Evolutionary conservation across 73 alveolate genomes (phyloP).

Genomic region (Paraurostyla sp.): DNA sequence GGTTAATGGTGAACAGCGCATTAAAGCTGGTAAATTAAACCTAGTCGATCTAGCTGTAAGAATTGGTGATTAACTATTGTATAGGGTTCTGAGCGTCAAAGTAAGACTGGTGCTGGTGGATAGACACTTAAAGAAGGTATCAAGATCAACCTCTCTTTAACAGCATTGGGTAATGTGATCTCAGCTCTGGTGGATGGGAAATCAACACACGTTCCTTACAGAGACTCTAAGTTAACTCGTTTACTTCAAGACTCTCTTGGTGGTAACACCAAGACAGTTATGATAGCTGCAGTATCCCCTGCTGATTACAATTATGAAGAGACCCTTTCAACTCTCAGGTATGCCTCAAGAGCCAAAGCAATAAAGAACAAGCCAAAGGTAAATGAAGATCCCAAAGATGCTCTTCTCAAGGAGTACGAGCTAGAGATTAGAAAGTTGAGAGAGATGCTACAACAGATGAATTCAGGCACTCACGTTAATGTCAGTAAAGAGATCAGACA

Average conservation of each 20-base stretch:
- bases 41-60: slow-evolving; percentile 81
- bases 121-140: slow-evolving; percentile 77
- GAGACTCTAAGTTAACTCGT: slow-evolving; percentile 98
- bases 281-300: slow-evolving; percentile 99
- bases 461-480: slow-evolving; percentile 18
- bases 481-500: slow-evolving; percentile 22
- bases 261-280: slow-evolving; percentile 99
- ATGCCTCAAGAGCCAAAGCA: slow-evolving; percentile 98
- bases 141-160: slow-evolving; percentile 79
- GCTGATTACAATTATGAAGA: slow-evolving; percentile 99
- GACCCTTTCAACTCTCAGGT: slow-evolving; percentile 96
- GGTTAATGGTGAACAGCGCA: slow-evolving; percentile 75
- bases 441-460: slow-evolving; percentile 81
- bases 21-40: slow-evolving; percentile 71
- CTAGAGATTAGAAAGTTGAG: slow-evolving; percentile 94
- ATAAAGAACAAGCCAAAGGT: slow-evolving; percentile 97
- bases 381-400: slow-evolving; percentile 99
- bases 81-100: slow-evolving; percentile 84
- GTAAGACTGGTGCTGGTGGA: slow-evolving; percentile 83
- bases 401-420: slow-evolving; percentile 96
- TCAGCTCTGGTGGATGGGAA: slow-evolving; percentile 83
- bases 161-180: slow-evolving; percentile 84
- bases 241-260: slow-evolving; percentile 97
- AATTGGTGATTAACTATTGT: not conserved
- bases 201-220: slow-evolving; percentile 71